phyloP scores from a whole-genome alignment of 2,329 filamentous ascomycete species.

The Botrytis squamosa region DNA sequence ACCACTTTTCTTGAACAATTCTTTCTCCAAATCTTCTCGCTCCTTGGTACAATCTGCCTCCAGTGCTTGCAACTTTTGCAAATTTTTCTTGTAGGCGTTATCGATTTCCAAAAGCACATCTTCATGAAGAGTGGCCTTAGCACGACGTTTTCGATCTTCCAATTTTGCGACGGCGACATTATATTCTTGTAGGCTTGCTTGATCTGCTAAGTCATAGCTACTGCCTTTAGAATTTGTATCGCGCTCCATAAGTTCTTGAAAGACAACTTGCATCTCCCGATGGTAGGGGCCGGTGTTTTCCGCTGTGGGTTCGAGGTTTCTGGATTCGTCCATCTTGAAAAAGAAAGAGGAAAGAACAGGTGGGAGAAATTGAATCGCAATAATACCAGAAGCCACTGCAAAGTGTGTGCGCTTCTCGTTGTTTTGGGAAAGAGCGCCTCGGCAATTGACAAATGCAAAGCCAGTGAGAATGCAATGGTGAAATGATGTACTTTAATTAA shows the following conservation, averaged over 20 bases:
- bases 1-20: not conserved
- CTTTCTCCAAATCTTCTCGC: not conserved
- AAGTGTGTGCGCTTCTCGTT: not conserved
- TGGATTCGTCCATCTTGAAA: not conserved
- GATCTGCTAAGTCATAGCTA: not conserved
- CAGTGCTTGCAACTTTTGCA: not conserved
- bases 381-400: not conserved
- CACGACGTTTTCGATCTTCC: not conserved
- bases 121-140: not conserved
- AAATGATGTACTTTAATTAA: not conserved
- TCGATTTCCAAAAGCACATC: not conserved
- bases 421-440: not conserved
- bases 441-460: not conserved
- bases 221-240: not conserved
- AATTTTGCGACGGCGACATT: not conserved
- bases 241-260: not conserved
- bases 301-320: not conserved
- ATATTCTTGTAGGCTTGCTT: not conserved
- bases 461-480: not conserved
- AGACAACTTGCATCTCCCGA: not conserved
- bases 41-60: not conserved
- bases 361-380: not conserved
- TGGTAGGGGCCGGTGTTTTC: not conserved
- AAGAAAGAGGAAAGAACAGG: not conserved
- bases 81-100: not conserved